Conservation (phyloP, 129 eudicot species). For the Tagetes patula region DNA sequence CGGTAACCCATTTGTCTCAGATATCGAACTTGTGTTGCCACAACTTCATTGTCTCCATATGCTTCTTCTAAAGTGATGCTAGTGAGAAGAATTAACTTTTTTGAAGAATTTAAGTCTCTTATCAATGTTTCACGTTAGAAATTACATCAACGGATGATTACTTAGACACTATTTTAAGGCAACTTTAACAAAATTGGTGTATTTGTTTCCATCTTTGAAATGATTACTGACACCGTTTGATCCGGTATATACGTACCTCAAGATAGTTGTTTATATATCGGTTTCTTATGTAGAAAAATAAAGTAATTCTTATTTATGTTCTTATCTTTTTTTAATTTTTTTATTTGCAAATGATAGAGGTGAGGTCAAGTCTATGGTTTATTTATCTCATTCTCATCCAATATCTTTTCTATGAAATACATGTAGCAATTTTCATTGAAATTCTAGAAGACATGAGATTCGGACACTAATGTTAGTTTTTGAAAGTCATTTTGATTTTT, state of each 20-base stretch:
- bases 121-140: too few species aligned
- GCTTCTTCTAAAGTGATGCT: too few species aligned
- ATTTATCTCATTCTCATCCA: neutral
- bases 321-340: too few species aligned
- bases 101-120: too few species aligned
- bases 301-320: neutral
- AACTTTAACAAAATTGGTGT: neutral
- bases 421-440: neutral
- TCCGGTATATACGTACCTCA: neutral
- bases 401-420: neutral
- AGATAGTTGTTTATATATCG: neutral
- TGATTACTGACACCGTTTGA: neutral
- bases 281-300: neutral
- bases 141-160: too few species aligned
- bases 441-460: constrained; percentile 12
- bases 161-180: too few species aligned
- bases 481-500: constrained; percentile 1
- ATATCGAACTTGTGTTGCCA: too few species aligned
- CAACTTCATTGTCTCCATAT: too few species aligned
- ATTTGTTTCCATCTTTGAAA: neutral
- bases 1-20: too few species aligned
- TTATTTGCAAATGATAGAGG: too few species aligned
- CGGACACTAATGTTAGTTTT: neutral
- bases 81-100: too few species aligned
- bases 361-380: neutral